These are phyloP conservation scores for Phytophthora lateralis DNA, from an alignment of 352 stramenopile genomes.

Conservation along the genomic window DNA sequence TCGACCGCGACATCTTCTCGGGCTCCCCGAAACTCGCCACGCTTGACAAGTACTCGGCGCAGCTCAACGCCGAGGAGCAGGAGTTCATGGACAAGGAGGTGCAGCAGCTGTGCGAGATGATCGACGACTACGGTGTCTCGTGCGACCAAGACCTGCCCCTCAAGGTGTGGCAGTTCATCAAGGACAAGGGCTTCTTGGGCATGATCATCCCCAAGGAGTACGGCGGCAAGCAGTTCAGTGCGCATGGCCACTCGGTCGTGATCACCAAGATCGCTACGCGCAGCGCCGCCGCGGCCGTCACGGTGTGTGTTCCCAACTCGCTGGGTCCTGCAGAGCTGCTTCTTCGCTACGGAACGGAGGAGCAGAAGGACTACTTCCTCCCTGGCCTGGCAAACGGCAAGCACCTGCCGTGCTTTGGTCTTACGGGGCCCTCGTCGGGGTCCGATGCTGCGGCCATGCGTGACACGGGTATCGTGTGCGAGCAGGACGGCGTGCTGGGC, in stretches of 20 bases:
- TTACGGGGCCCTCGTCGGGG: conserved; percentile 95
- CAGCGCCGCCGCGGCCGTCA: conserved; percentile 90
- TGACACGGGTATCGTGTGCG: conserved; percentile 93
- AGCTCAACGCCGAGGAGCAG: conserved; percentile 93
- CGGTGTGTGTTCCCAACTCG: conserved; percentile 97
- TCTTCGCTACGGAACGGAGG: conserved; percentile 94
- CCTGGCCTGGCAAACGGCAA: conserved; percentile 93
- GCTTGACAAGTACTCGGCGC: conserved; percentile 94
- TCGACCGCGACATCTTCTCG: conserved; percentile 98
- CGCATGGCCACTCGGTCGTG: conserved; percentile 91
- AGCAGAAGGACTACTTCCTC: conserved; percentile 97
- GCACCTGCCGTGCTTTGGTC: conserved; percentile 97
- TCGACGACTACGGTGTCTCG: conserved; percentile 96
- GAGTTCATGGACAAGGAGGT: conserved; percentile 96
- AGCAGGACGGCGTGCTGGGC: conserved; percentile 94
- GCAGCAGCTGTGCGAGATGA: conserved; percentile 94
- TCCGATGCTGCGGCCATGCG: conserved; percentile 96
- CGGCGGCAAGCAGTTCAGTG: conserved; percentile 89
- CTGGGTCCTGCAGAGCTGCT: conserved; percentile 96
- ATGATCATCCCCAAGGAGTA: conserved; percentile 99
- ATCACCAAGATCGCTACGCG: conserved; percentile 94
- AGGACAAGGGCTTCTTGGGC: conserved; percentile 95
- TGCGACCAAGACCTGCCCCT: conserved; percentile 91
- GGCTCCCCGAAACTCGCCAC: conserved; percentile 92
- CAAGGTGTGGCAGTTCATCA: conserved; percentile 96